phyloP scores from a whole-genome alignment of 768 basidiomycete genomes.

The Candolleomyces eurysporus region DNA sequence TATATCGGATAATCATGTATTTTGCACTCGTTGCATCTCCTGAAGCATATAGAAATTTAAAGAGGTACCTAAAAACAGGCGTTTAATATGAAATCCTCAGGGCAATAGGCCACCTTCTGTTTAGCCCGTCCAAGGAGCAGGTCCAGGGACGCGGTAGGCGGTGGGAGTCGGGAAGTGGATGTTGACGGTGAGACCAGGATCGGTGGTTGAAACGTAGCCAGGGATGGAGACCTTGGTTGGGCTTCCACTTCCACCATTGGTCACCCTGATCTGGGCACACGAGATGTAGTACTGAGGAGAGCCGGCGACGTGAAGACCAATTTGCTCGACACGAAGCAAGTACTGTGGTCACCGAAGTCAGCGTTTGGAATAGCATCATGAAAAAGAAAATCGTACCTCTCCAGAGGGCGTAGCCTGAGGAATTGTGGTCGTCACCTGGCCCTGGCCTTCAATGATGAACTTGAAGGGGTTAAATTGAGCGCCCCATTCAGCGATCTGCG shows the following conservation, averaged over 20 bases:
- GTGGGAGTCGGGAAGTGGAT: conserved; percentile 23
- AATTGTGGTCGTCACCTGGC: conserved; percentile 30
- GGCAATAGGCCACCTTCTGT: neutral
- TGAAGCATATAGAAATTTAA: no score
- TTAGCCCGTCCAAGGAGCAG: conserved; percentile 15
- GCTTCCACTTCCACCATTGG: conserved; percentile 36
- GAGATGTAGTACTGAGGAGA: conserved; percentile 44
- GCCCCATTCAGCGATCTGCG: conserved; percentile 28
- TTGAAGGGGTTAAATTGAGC: conserved; percentile 27
- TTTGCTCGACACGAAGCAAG: conserved; percentile 40
- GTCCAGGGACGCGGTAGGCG: conserved; percentile 21
- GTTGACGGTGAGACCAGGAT: conserved; percentile 23
- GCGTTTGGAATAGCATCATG: neutral
- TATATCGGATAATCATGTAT: no score
- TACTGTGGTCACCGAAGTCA: conserved; percentile 19
- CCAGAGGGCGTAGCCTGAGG: conserved; percentile 35
- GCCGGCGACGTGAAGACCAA: conserved; percentile 38
- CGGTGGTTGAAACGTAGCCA: conserved; percentile 30
- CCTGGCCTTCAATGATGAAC: conserved; percentile 24
- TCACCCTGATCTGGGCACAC: conserved; percentile 41
- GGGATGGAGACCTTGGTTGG: conserved; percentile 42
- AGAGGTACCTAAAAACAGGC: no score
- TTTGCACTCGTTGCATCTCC: no score
- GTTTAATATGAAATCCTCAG: no score
- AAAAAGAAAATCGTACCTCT: conserved; percentile 17